Base-by-base conservation (phyloP, 1,284 basidiomycete genomes). In the Schizophyllum commune region DNA sequence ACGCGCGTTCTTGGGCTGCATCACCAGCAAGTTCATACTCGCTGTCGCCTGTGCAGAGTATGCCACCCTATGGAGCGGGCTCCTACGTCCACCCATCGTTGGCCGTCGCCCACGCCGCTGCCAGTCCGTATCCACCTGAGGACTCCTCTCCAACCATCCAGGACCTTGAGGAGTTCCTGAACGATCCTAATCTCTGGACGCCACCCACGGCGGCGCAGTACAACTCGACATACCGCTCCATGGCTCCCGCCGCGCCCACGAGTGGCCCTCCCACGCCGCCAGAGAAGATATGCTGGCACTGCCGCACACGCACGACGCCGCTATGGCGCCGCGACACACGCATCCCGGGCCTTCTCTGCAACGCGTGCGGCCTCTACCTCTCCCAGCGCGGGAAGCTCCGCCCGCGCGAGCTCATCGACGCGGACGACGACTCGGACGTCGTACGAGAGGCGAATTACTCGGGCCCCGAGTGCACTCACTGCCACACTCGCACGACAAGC, bases 391-490 rank as follows among this genome's bases (percentile, higher is more conserved):
- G 62, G n/a, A 61, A 62, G 32, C 59, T 64, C 5, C 62, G 64
- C 11, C 64, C 64, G n/a, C 60, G 63, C 54, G 65, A 60, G 51
- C 64, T 65, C 21, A 65, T 65, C 47, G 64, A 65, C 51, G 65
- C 62, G 6, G 64, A 65, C 58, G 64, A 66, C 55, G 65, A 55
- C 20, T 13, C 39, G 39, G 39, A 47, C 39, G 39, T 47, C 13
- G 39, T 47, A 3, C 39, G 39, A 8, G 39, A 47, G 39, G 39
- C 39, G 13, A 47, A 47, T 17, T 55, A 55, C 27, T 15, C 53
- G 19, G 53, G 65, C 0, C 64, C 64, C 5, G 62, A 56, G 34
- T 66, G 65, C 60, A 60, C 56, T 34, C 65, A 66, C 52, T 66
- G 65, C 34, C 33, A 52, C 13, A 66, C 65, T 19, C 58, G 65